Evolutionary conservation across 306 rosid genomes (phyloP), one percentile per base, ranked within the genome.

Genomic region (Cucurbita argyrosperma): DNA sequence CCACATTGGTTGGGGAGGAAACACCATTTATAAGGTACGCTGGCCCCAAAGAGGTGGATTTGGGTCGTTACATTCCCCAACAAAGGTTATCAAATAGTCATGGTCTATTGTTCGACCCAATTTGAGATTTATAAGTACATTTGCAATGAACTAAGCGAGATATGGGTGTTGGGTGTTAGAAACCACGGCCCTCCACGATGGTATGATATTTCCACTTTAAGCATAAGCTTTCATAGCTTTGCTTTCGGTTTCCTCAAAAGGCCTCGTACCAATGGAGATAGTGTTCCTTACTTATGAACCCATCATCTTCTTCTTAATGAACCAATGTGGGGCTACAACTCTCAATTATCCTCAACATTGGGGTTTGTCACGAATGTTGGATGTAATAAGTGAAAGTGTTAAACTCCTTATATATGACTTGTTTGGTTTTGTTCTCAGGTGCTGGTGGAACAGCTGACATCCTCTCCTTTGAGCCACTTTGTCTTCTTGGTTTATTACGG

Each of bases 391-490:
- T 39, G 58, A 26, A 45, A 82, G 35, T 47, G 67, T 14, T 5
- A 46, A 53, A 39, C 10, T 6, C 0, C 10, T 42, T 62, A 66
- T 79, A 79, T 53, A 35, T 39, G 60, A 18, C n/a, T 62, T 1
- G 0, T 78, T 9, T 68, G 42, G 54, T 47, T 74, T 60, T 21
- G 16, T 83, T 50, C 92, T 45, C 95, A 94, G 99, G 99, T 94
- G 79, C 55, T 88, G 74, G 62, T 94, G 79, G 99, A 94, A 66
- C 99, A 94, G 76, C 70, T 91, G 83, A 94, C 96, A 59, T 23
- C 89, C 80, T 90, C 96, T 84, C 97, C 97, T 52, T 87, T 79
- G 97, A 94, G 88, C 88, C 91, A 94, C 80, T 84, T 94, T 39
- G 53, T 89, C 73, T 94, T 94, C 90, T 18, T 94, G 97, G 47